phyloP scores from a whole-genome alignment of 2,329 filamentous ascomycete species.

The Simplicillium aogashimaense region DNA sequence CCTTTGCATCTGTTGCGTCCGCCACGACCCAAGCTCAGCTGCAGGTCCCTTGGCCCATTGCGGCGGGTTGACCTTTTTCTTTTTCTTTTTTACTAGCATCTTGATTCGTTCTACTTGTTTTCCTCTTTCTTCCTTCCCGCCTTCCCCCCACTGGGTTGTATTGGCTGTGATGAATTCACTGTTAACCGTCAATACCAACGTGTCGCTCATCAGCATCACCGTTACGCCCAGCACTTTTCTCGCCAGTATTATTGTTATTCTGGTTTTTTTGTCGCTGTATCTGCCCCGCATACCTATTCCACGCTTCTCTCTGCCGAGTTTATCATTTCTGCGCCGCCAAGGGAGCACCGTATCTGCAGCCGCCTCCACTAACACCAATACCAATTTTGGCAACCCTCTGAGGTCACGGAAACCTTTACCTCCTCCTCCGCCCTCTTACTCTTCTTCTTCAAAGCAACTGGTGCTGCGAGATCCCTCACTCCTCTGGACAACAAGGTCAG shows the following conservation, averaged over 20 bases:
- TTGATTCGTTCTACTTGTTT: background rate
- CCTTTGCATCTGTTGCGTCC: no score
- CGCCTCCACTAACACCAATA: conserved; percentile 4
- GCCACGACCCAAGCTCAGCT: no score
- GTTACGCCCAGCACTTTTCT: conserved; percentile 50
- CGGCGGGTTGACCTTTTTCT: background rate
- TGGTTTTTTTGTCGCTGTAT: conserved; percentile 43
- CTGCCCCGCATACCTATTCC: conserved; percentile 22
- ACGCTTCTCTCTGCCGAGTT: conserved; percentile 22
- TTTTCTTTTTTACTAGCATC: background rate
- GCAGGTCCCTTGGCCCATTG: no score
- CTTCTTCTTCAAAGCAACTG: conserved; percentile 2
- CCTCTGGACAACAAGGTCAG: background rate
- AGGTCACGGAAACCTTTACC: no score
- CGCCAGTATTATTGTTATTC: conserved; percentile 35
- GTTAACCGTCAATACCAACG: conserved; percentile 51
- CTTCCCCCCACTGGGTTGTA: background rate
- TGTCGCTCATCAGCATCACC: conserved; percentile 48
- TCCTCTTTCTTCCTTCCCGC: background rate
- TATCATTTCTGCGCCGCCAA: conserved; percentile 7
- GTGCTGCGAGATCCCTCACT: conserved; percentile 3
- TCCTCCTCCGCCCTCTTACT: background rate
- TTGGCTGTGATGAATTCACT: conserved; percentile 41
- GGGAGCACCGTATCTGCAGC: conserved; percentile 1
- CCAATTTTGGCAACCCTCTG: background rate